Evolutionary conservation across 257 asterid species (phyloP).

Genomic region (Gynochthodes officinalis): DNA sequence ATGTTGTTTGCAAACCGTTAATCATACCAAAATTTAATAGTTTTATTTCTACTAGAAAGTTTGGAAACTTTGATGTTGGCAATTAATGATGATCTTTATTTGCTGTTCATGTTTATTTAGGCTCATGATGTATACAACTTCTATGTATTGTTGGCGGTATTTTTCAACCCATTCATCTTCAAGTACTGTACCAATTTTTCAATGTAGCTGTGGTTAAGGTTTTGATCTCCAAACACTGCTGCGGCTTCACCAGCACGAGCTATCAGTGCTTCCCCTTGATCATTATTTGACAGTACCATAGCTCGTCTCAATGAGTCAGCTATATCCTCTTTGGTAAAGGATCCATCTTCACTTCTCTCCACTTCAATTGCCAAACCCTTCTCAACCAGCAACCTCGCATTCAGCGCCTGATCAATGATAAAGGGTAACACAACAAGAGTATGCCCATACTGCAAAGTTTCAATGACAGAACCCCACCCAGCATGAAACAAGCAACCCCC

Average conservation of each 20-base stretch:
- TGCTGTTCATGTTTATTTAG: no score
- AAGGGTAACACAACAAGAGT: slow-evolving; percentile 31
- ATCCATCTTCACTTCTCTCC: slow-evolving; percentile 35
- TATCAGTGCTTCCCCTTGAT: slow-evolving; percentile 21
- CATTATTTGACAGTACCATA: slow-evolving; percentile 28
- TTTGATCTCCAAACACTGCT: slow-evolving; percentile 23
- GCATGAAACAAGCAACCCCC: slow-evolving; percentile 29
- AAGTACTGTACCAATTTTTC: slow-evolving; percentile 24
- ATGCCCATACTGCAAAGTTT: slow-evolving; percentile 25
- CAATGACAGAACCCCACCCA: slow-evolving; percentile 36
- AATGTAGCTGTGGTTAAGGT: slow-evolving; percentile 16
- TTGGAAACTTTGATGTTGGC: no score
- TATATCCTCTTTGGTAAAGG: slow-evolving; percentile 24
- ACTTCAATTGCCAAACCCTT: slow-evolving; percentile 37
- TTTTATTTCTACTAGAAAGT: no score
- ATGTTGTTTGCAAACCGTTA: background rate
- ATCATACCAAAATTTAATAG: no score
- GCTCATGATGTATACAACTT: no score
- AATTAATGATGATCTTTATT: no score
- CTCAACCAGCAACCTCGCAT: slow-evolving; percentile 38
- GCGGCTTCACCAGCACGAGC: slow-evolving; percentile 22
- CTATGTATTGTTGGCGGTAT: background rate
- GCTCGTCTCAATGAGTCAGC: slow-evolving; percentile 27
- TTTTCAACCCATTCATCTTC: slow-evolving; percentile 10
- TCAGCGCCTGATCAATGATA: slow-evolving; percentile 30